These are phyloP conservation scores for Antitrichia curtipendula DNA, from an alignment of 225 moss, liverwort and hornwort species.

Conservation along the genomic window DNA sequence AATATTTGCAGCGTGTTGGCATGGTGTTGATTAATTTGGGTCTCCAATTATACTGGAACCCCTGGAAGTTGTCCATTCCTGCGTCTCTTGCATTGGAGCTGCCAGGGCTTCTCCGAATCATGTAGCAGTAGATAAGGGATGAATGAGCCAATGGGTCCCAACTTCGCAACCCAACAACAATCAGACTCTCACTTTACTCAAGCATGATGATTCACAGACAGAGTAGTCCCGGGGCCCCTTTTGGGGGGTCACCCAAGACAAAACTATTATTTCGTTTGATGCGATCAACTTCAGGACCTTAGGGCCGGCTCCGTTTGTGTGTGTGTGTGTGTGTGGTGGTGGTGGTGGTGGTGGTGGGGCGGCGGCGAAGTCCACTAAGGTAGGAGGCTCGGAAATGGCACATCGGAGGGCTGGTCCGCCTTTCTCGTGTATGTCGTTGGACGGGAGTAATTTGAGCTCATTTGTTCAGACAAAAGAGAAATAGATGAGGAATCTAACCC, in stretches of 20 bases:
- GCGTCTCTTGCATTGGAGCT: background rate
- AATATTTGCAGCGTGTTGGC: background rate
- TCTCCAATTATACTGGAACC: background rate
- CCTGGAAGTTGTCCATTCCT: background rate
- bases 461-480: too few species aligned
- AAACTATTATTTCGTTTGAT: background rate
- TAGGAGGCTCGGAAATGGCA: too few species aligned
- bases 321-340: too few species aligned
- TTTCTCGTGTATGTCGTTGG: too few species aligned
- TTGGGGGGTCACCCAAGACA: background rate
- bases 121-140: background rate
- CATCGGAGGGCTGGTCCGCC: too few species aligned
- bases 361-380: too few species aligned
- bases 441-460: too few species aligned
- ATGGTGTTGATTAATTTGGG: background rate
- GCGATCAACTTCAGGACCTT: too few species aligned
- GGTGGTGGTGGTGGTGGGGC: too few species aligned
- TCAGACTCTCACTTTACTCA: background rate
- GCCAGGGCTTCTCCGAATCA: background rate
- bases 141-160: background rate
- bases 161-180: background rate
- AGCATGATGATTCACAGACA: background rate
- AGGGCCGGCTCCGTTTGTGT: too few species aligned
- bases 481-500: too few species aligned
- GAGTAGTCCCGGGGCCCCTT: background rate